Evolutionary conservation across 371 early-diverging fungal genomes (phyloP), one percentile per base, ranked within the genome.

Genomic region (Actinomucor elegans): DNA sequence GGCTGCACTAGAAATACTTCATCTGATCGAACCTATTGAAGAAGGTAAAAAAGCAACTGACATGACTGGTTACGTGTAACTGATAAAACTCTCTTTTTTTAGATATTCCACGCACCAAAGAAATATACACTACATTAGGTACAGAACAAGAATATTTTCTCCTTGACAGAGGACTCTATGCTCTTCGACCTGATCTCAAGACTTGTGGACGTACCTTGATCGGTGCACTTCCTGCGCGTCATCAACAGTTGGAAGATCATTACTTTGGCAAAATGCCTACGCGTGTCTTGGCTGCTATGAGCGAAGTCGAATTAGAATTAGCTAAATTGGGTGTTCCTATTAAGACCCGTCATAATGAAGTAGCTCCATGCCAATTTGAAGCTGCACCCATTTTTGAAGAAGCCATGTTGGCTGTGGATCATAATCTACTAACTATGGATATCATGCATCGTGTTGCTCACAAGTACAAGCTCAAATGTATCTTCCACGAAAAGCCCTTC

Each of bases 401-500:
- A 72, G 87, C 96, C 23, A 81, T 93, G 45, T 79, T 94, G 26
- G 96, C 99, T 36, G 94, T 97, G n/a, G 99, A 98, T 81, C 99
- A 98, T 90, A 98, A 98, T 83, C 61, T 97, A 77, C 80, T 97
- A 67, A 90, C 93, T 61, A 98, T 98, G 99, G 94, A 95, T 71
- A 86, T 93, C 38, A 79, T 97, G 49, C 94, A 95, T 84, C 92
- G 92, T 77, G 94, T 96, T 49, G 96, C 99, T 18, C 94, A 97
- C 80, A 88, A 92, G 56, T 93, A 98, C 87, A 90, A 91, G 75
- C 86, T 97, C 60, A 94, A 94, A 86, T 91, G 92, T 41, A 85
- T 98, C 34, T 97, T 89, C 89, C 99, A 98, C 86, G 97, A 97
- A 81, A 98, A 98, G 86, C 99, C 99, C 36, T 98, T 96, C 87